Conservation (phyloP, 2,329 filamentous ascomycete genomes). For the Chaetomium sp. region DNA sequence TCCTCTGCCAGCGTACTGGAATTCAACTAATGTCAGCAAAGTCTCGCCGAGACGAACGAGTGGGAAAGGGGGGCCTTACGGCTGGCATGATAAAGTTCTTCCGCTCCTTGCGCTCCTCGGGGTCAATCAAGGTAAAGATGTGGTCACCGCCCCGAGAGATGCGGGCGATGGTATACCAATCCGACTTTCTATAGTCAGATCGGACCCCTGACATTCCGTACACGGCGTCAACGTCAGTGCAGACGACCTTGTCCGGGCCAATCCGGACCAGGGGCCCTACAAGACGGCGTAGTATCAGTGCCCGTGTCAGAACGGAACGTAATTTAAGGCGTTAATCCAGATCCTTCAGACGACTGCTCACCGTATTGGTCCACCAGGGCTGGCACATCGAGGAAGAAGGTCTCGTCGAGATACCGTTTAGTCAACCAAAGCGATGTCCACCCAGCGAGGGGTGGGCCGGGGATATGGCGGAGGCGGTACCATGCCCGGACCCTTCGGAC, state of each 20-base stretch:
- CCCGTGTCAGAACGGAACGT: neutral
- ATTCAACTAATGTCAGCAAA: neutral
- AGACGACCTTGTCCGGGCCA: constrained; percentile 28
- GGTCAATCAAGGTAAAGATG: constrained; percentile 22
- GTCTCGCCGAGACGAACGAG: neutral
- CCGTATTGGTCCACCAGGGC: constrained; percentile 7
- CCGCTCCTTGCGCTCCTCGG: constrained; percentile 22
- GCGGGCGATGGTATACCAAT: constrained; percentile 28
- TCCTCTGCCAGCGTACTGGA: constrained; percentile 21
- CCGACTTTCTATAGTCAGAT: constrained; percentile 26
- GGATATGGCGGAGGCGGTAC: constrained; percentile 27
- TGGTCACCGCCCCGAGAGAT: constrained; percentile 19
- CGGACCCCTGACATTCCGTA: constrained; percentile 24
- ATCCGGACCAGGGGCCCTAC: constrained; percentile 28
- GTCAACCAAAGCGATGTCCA: constrained; percentile 30
- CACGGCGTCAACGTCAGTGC: constrained; percentile 24
- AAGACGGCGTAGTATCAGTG: neutral
- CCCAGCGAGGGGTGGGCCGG: constrained; percentile 24
- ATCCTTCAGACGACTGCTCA: neutral
- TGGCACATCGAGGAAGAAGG: constrained; percentile 14
- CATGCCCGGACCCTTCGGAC: constrained; percentile 21
- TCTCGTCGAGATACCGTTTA: constrained; percentile 7
- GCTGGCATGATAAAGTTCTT: constrained; percentile 28
- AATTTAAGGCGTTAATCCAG: neutral
- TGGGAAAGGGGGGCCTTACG: constrained; percentile 5